A percentile compares a stretch with the other conserved stretches of the same genome.
These are phyloP conservation scores for Annona cherimola DNA, from an alignment of 164 flowering plant genomes.

Conservation along the genomic window DNA sequence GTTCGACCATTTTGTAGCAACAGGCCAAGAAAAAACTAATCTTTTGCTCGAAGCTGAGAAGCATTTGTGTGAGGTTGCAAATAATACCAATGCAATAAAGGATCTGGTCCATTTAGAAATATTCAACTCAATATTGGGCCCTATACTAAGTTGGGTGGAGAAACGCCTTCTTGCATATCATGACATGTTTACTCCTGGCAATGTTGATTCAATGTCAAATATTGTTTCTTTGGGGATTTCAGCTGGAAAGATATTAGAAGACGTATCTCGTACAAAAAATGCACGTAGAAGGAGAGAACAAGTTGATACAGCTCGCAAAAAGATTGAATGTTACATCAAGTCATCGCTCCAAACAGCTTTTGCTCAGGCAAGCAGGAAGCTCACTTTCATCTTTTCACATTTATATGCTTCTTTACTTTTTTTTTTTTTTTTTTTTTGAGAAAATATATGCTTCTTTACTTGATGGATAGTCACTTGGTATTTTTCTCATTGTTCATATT, in stretches of 20 bases:
- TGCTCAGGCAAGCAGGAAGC: constrained; percentile 61
- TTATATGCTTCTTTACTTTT: no score
- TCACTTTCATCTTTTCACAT: no score
- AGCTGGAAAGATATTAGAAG: constrained; percentile 58
- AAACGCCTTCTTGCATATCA: constrained; percentile 69
- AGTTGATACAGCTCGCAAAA: constrained; percentile 41
- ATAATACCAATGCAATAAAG: constrained; percentile 48
- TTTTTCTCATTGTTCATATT: no score
- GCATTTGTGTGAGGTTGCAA: constrained; percentile 57
- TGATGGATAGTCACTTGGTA: no score
- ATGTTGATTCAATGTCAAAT: constrained; percentile 49
- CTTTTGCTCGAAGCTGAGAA: constrained; percentile 60
- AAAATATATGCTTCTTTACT: no score
- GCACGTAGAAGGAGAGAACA: constrained; percentile 44
- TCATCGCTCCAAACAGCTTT: constrained; percentile 72
- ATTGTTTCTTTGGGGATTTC: constrained; percentile 50
- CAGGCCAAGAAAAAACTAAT: constrained; percentile 64
- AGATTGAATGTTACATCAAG: constrained; percentile 71
- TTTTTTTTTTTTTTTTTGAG: no score
- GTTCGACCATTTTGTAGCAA: constrained; percentile 55
- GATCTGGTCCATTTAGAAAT: constrained; percentile 47
- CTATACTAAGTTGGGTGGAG: constrained; percentile 76
- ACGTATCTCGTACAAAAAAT: constrained; percentile 48
- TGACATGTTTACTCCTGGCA: constrained; percentile 46
- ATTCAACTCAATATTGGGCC: constrained; percentile 44